Percentiles rank a stretch among this genome's conserved stretches.
These are phyloP conservation scores for Fusarium neocosmosporiellum DNA, from an alignment of 2,329 filamentous ascomycete species.

Conservation along the genomic window DNA sequence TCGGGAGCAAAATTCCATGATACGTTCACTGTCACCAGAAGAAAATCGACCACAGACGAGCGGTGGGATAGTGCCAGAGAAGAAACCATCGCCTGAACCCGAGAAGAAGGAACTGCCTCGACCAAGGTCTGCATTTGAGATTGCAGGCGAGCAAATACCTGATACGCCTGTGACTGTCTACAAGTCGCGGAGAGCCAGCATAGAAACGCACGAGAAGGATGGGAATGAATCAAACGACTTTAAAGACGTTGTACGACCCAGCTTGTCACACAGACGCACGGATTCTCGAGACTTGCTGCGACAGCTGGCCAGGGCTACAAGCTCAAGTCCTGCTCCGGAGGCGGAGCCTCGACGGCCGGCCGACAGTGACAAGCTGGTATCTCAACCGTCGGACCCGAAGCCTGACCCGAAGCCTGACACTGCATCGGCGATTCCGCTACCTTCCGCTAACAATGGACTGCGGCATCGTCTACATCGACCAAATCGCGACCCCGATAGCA, in stretches of 20 bases:
- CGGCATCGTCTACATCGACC: constrained; percentile 18
- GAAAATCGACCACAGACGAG: constrained; percentile 47
- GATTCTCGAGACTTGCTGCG: constrained; percentile 63
- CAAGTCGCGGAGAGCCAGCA: constrained; percentile 40
- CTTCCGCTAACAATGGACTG: constrained; percentile 29
- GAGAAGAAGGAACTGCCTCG: constrained; percentile 33
- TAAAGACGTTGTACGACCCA: constrained; percentile 27
- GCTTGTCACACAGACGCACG: constrained; percentile 39
- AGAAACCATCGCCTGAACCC: constrained; percentile 6
- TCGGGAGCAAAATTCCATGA: constrained; percentile 60
- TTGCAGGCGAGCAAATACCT: constrained; percentile 48
- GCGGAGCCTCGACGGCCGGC: constrained; percentile 31
- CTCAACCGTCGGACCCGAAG: constrained; percentile 23
- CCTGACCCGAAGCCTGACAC: constrained; percentile 29
- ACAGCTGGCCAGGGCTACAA: constrained; percentile 60
- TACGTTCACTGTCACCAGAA: constrained; percentile 57
- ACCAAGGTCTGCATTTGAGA: constrained; percentile 42
- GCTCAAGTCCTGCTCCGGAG: constrained; percentile 55
- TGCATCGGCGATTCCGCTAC: constrained; percentile 27
- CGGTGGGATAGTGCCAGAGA: constrained; percentile 26
- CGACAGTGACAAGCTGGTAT: constrained; percentile 23
- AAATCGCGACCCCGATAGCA: constrained; percentile 43
- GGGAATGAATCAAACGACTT: constrained; percentile 4
- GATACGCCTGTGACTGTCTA: constrained; percentile 57
- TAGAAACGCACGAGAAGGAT: constrained; percentile 12